A percentile compares a stretch with the other conserved stretches of the same genome.
These are phyloP conservation scores for Stereum hirsutum DNA, from an alignment of 1,284 basidiomycete genomes.

Conservation along the genomic window DNA sequence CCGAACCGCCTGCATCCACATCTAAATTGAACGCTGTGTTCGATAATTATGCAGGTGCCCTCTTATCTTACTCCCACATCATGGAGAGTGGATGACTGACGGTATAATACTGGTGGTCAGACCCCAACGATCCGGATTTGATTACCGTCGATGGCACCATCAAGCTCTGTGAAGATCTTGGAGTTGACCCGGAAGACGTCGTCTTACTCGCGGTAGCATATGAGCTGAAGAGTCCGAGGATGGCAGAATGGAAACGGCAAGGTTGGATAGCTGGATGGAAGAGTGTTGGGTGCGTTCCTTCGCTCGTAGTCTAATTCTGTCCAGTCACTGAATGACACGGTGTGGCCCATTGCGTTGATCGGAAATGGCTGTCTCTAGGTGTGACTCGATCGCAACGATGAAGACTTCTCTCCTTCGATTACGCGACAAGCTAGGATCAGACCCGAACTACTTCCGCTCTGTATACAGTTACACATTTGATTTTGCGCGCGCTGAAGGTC, in stretches of 20 bases:
- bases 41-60: slow-evolving; percentile 71
- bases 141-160: slow-evolving; percentile 74
- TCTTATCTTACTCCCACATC: slow-evolving; percentile 1
- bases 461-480: slow-evolving; percentile 90
- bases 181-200: slow-evolving; percentile 66
- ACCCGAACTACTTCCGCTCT: slow-evolving; percentile 73
- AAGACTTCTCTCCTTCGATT: slow-evolving; percentile 48
- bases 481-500: slow-evolving; percentile 74
- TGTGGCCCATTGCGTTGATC: background rate
- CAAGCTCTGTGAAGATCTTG: slow-evolving; percentile 58
- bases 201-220: slow-evolving; percentile 71
- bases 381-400: slow-evolving; percentile 69
- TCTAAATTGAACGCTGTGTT: slow-evolving; percentile 60
- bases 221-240: slow-evolving; percentile 62
- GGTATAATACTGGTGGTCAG: slow-evolving; percentile 22
- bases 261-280: slow-evolving; percentile 84
- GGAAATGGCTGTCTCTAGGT: slow-evolving; percentile 41
- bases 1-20: slow-evolving; percentile 31
- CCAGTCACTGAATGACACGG: background rate
- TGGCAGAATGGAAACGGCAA: slow-evolving; percentile 71
- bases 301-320: too few species aligned
- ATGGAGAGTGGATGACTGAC: background rate
- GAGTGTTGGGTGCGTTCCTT: slow-evolving; percentile 41
- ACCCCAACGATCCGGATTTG: slow-evolving; percentile 44
- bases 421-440: slow-evolving; percentile 53